Percentiles rank a stretch among this genome's conserved stretches.
These are phyloP conservation scores for Eimeria falciformis DNA, from an alignment of 169 alveolate species.

Conservation along the genomic window DNA sequence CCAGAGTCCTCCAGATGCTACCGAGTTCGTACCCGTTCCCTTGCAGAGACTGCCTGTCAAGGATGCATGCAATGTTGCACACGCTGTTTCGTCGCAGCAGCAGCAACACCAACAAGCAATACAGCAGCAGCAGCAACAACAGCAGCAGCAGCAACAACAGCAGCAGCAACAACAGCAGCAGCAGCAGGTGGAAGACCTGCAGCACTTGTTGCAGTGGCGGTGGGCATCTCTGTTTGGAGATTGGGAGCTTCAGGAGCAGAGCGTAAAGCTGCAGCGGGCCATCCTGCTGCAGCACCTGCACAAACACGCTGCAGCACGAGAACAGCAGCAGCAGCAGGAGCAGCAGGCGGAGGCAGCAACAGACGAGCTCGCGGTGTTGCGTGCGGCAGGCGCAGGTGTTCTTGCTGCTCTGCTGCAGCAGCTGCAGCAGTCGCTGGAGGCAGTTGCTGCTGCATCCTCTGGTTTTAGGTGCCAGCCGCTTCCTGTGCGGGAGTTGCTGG, in stretches of 20 bases:
- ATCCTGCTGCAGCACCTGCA: constrained; percentile 43
- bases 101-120: not conserved
- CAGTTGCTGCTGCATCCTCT: constrained; percentile 20
- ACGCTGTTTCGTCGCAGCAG: not conserved
- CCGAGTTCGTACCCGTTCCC: constrained; percentile 6
- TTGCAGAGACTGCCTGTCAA: constrained; percentile 19
- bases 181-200: constrained; percentile 19
- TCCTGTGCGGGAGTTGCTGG: constrained; percentile 27
- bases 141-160: constrained; percentile 39
- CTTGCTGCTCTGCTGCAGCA: constrained; percentile 58
- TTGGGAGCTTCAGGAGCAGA: constrained; percentile 30
- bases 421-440: constrained; percentile 7
- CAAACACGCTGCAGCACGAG: constrained; percentile 11
- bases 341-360: not conserved
- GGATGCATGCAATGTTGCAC: constrained; percentile 15
- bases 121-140: constrained; percentile 34
- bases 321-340: constrained; percentile 13
- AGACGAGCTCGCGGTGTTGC: constrained; percentile 16
- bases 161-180: constrained; percentile 28
- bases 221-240: constrained; percentile 45
- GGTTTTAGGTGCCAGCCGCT: constrained; percentile 35
- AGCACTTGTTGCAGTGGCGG: constrained; percentile 60
- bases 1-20: not conserved
- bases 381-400: not conserved
- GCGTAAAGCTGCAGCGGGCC: constrained; percentile 57